Evolutionary conservation across 805 yeast genomes (phyloP).

Genomic region (Ogataea methylovora): DNA sequence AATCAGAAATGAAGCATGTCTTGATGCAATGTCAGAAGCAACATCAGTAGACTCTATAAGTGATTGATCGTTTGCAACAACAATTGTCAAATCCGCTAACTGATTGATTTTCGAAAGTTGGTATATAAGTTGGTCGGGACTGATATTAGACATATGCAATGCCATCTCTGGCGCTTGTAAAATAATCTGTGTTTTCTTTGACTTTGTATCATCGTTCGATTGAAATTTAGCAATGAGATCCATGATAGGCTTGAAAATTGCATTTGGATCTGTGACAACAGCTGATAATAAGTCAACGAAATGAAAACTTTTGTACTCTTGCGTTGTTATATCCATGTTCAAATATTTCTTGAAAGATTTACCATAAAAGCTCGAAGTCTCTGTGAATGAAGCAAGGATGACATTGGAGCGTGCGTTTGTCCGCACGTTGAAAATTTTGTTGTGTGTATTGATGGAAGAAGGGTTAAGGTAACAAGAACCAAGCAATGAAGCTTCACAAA

Average conservation of each 20-base stretch:
- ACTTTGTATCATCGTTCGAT: neutral
- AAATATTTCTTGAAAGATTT: conserved; percentile 29
- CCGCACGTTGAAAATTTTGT: conserved; percentile 7
- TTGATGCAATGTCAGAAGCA: conserved; percentile 17
- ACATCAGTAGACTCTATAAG: conserved; percentile 11
- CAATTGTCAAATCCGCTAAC: conserved; percentile 15
- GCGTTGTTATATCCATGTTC: conserved; percentile 32
- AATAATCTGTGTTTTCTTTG: conserved; percentile 1
- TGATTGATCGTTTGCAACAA: conserved; percentile 13
- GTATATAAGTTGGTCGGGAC: conserved; percentile 8
- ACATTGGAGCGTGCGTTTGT: conserved; percentile 25
- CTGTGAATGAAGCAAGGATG: conserved; percentile 25
- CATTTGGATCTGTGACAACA: conserved; percentile 13
- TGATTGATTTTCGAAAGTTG: conserved; percentile 12
- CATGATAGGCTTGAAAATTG: neutral
- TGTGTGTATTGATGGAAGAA: conserved; percentile 23
- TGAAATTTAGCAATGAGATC: neutral
- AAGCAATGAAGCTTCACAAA: conserved; percentile 42
- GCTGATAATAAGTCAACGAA: conserved; percentile 33
- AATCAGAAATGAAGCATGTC: conserved; percentile 38
- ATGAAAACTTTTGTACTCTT: conserved; percentile 18
- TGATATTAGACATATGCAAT: conserved; percentile 10
- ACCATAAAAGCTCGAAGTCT: conserved; percentile 14
- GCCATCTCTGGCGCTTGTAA: conserved; percentile 20
- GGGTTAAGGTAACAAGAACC: conserved; percentile 39